A percentile compares a stretch with the other conserved stretches of the same genome.
Evolutionary conservation across 2,329 filamentous ascomycete genomes (phyloP).

Genomic region (Aureobasidium zeae): DNA sequence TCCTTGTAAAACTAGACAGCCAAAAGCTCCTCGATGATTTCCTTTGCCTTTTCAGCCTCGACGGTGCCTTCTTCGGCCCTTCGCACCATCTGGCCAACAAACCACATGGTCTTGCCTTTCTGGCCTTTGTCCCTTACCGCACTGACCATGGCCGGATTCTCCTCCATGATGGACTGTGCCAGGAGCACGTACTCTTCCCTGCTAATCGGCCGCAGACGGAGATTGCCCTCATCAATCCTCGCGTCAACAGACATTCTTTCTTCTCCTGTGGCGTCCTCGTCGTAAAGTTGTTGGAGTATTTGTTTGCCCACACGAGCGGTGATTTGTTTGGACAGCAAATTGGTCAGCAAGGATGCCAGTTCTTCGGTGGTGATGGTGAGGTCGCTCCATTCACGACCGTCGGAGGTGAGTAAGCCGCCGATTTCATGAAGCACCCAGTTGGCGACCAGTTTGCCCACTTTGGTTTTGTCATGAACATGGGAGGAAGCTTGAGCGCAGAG

Average conservation of each 20-base stretch:
- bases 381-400: constrained; percentile 33
- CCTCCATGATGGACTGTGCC: constrained; percentile 44
- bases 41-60: constrained; percentile 50
- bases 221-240: constrained; percentile 48
- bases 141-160: constrained; percentile 49
- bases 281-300: constrained; percentile 48
- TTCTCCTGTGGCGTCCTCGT: constrained; percentile 32
- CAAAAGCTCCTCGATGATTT: constrained; percentile 44
- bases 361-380: constrained; percentile 31
- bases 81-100: constrained; percentile 61
- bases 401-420: constrained; percentile 37
- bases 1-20: no score
- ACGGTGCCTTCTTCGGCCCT: constrained; percentile 51
- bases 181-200: constrained; percentile 47
- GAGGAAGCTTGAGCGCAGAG: neutral
- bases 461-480: constrained; percentile 18
- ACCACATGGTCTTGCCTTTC: constrained; percentile 56
- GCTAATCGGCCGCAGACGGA: constrained; percentile 47
- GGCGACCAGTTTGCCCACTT: constrained; percentile 42
- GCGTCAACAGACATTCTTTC: constrained; percentile 36
- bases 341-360: constrained; percentile 37
- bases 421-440: constrained; percentile 52
- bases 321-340: constrained; percentile 36
- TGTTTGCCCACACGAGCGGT: constrained; percentile 51
- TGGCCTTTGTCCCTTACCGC: constrained; percentile 52